A percentile compares a stretch with the other conserved stretches of the same genome.
Conservation (phyloP, 192 early-diverging fungal species). For the Umbelopsis isabellina region DNA sequence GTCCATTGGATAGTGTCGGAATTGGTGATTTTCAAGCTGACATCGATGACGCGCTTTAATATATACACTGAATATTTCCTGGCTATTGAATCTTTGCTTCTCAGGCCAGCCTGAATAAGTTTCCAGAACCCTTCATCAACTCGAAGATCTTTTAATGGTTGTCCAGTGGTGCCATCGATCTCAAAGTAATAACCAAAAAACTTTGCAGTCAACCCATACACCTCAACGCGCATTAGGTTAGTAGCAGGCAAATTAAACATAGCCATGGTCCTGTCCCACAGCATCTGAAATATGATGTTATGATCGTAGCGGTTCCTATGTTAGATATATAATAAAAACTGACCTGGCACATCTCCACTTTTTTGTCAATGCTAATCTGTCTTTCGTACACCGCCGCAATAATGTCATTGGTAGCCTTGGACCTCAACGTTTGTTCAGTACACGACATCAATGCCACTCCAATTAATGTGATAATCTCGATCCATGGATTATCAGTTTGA, state of each 20-base stretch:
- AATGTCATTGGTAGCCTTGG: conserved; percentile 31
- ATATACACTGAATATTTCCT: conserved; percentile 39
- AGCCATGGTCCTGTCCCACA: conserved; percentile 39
- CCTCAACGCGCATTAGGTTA: conserved; percentile 37
- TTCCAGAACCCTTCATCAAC: conserved; percentile 35
- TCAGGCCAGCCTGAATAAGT: conserved; percentile 40
- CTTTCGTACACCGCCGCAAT: conserved; percentile 25
- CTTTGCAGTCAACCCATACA: conserved; percentile 36
- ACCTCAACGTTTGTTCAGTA: conserved; percentile 32
- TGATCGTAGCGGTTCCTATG: not conserved
- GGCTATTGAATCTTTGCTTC: conserved; percentile 36
- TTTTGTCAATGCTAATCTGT: not conserved
- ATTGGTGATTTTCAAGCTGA: conserved; percentile 23
- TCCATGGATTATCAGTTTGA: conserved; percentile 17
- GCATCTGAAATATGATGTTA: conserved; percentile 21
- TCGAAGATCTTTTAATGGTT: conserved; percentile 29
- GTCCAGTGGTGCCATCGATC: not conserved
- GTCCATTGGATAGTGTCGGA: conserved; percentile 25
- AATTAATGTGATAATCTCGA: conserved; percentile 29
- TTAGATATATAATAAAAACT: not conserved
- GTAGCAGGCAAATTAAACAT: conserved; percentile 41
- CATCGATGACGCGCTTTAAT: conserved; percentile 36
- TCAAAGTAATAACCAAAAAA: conserved; percentile 41
- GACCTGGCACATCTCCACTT: not conserved
- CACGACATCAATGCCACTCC: conserved; percentile 35